Evolutionary conservation across 2,329 filamentous ascomycete genomes (phyloP).

Genomic region (Raffaelea albimanens): DNA sequence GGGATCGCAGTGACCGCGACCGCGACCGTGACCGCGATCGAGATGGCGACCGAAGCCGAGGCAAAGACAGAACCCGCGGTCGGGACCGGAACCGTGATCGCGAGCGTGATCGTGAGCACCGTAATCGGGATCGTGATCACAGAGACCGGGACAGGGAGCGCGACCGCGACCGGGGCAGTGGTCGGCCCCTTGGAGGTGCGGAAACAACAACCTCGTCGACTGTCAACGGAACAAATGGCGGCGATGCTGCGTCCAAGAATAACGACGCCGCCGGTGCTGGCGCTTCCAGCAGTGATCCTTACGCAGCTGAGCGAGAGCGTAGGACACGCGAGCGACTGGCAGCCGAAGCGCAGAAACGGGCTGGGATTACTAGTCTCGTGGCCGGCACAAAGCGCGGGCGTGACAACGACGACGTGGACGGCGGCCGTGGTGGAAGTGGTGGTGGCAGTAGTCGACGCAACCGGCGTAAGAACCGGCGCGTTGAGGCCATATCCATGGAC

Average conservation of each 20-base stretch:
- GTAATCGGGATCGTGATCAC: conserved; percentile 24
- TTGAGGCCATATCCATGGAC: conserved; percentile 35
- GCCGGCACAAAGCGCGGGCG: conserved; percentile 39
- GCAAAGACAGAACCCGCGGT: background rate
- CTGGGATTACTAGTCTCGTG: conserved; percentile 44
- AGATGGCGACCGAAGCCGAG: conserved; percentile 1
- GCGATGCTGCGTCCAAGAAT: background rate
- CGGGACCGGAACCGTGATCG: conserved; percentile 22
- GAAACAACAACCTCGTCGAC: background rate
- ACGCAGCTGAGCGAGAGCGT: conserved; percentile 60
- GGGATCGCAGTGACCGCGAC: background rate
- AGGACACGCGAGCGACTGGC: conserved; percentile 56
- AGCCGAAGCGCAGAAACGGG: conserved; percentile 50
- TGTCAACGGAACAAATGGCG: background rate
- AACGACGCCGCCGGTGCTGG: conserved; percentile 5
- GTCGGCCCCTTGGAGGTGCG: background rate
- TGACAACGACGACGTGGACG: conserved; percentile 36
- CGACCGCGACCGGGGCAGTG: conserved; percentile 13
- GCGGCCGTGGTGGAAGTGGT: conserved; percentile 33
- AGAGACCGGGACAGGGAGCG: conserved; percentile 21
- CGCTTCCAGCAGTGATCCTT: conserved; percentile 35
- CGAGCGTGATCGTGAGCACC: conserved; percentile 24
- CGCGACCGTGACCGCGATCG: conserved; percentile 3
- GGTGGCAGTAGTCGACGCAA: conserved; percentile 26
- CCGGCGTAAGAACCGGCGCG: conserved; percentile 38